Conservation (phyloP, 2,329 filamentous ascomycete species). For the Rutstroemia sp. region DNA sequence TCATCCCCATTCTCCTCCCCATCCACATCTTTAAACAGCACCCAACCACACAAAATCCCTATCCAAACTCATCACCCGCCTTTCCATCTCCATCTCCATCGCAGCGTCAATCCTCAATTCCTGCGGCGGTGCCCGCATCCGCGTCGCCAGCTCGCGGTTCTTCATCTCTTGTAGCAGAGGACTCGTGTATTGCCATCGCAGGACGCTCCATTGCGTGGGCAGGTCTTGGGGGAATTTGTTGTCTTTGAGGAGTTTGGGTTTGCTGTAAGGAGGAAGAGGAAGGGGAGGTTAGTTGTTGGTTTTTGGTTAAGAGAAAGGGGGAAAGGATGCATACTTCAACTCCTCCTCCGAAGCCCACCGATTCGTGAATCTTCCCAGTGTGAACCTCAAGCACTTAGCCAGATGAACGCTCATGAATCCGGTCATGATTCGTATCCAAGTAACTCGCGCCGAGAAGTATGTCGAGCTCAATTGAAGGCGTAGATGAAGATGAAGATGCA, state of each 20-base stretch:
- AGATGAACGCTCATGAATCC: background rate
- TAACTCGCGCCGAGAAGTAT: no score
- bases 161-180: constrained; percentile 5
- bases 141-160: background rate
- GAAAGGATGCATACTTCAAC: background rate
- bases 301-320: no score
- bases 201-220: constrained; percentile 4
- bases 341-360: constrained; percentile 7
- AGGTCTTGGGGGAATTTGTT: constrained; percentile 6
- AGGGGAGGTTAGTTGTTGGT: no score
- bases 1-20: background rate
- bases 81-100: no score
- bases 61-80: background rate
- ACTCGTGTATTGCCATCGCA: constrained; percentile 7
- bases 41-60: background rate
- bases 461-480: no score
- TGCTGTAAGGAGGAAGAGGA: background rate
- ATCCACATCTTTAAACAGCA: background rate
- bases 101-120: background rate
- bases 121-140: background rate
- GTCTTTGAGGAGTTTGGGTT: constrained; percentile 4
- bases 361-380: constrained; percentile 5
- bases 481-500: no score
- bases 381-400: constrained; percentile 2
- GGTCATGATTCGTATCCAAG: background rate